Conservation (phyloP, 306 rosid species). For the Malus orientalis region DNA sequence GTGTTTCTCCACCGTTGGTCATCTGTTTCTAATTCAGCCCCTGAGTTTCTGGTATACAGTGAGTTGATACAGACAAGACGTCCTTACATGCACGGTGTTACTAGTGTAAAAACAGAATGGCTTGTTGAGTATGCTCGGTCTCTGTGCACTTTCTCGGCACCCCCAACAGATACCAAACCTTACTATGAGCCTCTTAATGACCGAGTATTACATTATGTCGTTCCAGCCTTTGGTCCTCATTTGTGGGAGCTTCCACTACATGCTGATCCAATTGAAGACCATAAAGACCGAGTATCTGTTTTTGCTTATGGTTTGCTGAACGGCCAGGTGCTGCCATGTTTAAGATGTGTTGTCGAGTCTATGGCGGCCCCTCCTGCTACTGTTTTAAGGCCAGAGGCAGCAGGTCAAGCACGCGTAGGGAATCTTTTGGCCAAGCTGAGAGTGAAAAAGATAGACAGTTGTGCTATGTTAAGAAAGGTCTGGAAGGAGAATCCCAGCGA, state of each 20-base stretch:
- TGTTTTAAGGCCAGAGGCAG: constrained; percentile 67
- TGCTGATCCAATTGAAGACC: constrained; percentile 33
- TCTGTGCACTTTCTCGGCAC: constrained; percentile 54
- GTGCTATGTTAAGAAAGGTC: constrained; percentile 43
- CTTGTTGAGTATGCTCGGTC: constrained; percentile 70
- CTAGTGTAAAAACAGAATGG: constrained; percentile 73
- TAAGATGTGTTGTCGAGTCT: constrained; percentile 42
- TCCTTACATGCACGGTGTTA: constrained; percentile 87
- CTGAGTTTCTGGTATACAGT: constrained; percentile 81
- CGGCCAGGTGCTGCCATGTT: constrained; percentile 80
- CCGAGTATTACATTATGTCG: constrained; percentile 51
- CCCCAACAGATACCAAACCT: constrained; percentile 55
- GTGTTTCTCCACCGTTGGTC: constrained; percentile 74
- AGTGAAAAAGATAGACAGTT: constrained; percentile 36
- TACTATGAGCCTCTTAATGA: constrained; percentile 59
- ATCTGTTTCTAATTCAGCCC: constrained; percentile 53
- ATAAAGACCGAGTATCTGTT: constrained; percentile 33
- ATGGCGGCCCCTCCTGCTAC: constrained; percentile 70
- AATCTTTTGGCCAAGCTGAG: constrained; percentile 51
- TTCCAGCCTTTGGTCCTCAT: constrained; percentile 67
- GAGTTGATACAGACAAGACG: constrained; percentile 65
- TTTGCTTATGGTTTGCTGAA: constrained; percentile 78
- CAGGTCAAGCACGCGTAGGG: constrained; percentile 74
- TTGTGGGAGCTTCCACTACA: constrained; percentile 74
- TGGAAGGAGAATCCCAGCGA: constrained; percentile 76